Evolutionary conservation across 805 yeast species (phyloP).

Genomic region (Ogataea philodendri): DNA sequence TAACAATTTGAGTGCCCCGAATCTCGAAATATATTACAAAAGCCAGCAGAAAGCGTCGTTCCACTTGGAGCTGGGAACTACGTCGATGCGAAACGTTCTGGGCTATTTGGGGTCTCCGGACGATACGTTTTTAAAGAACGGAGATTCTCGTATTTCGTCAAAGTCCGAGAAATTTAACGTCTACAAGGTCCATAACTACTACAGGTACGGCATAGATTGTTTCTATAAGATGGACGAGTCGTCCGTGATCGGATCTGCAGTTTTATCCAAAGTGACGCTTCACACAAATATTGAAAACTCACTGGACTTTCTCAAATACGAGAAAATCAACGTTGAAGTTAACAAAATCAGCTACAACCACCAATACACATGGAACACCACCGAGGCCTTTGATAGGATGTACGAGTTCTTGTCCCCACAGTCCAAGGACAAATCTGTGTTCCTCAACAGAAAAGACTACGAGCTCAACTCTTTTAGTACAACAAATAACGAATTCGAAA

Average conservation of each 20-base stretch:
- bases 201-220: constrained; percentile 51
- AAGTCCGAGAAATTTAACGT: constrained; percentile 9
- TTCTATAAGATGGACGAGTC: constrained; percentile 41
- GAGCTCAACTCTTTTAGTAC: constrained; percentile 27
- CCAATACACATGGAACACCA: constrained; percentile 2
- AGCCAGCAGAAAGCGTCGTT: too few relatives aligned
- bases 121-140: constrained; percentile 40
- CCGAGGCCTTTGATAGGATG: constrained; percentile 3
- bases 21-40: too few relatives aligned
- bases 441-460: constrained; percentile 35
- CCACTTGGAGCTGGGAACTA: constrained; percentile 30
- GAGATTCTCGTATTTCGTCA: constrained; percentile 38
- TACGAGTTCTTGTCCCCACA: constrained; percentile 3
- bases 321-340: constrained; percentile 40
- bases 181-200: constrained; percentile 53
- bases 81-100: constrained; percentile 50
- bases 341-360: not conserved
- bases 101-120: constrained; percentile 56
- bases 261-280: constrained; percentile 44
- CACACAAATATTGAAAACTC: constrained; percentile 56
- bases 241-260: constrained; percentile 31
- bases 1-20: too few relatives aligned
- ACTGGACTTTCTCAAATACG: constrained; percentile 53
- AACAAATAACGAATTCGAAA: constrained; percentile 27
- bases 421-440: constrained; percentile 25